Percentiles rank a stretch among this genome's conserved stretches.
phyloP scores from a whole-genome alignment of 345 rosid species.

The Citrus hindsii region DNA sequence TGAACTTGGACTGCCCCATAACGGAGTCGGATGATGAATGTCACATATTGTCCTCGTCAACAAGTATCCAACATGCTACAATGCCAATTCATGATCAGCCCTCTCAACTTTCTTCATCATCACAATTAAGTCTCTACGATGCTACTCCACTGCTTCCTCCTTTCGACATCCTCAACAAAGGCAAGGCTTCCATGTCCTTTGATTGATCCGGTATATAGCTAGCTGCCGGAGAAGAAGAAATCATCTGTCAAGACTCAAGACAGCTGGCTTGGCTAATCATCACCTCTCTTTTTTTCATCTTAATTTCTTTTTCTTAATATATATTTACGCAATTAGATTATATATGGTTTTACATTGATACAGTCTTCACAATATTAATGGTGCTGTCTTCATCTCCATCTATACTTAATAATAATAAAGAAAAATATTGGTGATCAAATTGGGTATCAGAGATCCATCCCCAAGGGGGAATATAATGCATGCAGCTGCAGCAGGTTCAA shows the following conservation, averaged over 20 bases:
- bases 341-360: background rate
- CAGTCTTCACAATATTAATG: background rate
- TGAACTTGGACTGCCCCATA: slow-evolving; percentile 83
- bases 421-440: background rate
- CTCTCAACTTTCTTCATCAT: slow-evolving; percentile 16
- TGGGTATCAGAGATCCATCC: background rate
- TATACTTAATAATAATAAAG: background rate
- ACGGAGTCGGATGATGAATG: slow-evolving; percentile 29
- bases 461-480: too few species aligned
- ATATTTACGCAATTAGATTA: background rate
- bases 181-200: slow-evolving; percentile 42
- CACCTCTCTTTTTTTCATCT: background rate
- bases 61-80: slow-evolving; percentile 21
- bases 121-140: slow-evolving; percentile 35
- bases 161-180: slow-evolving; percentile 33
- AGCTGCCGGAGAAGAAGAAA: background rate
- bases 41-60: slow-evolving; percentile 25
- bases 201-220: slow-evolving; percentile 40
- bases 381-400: background rate
- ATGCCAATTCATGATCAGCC: slow-evolving; percentile 11
- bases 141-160: slow-evolving; percentile 28
- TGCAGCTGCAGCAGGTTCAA: background rate
- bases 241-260: background rate
- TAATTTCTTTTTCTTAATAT: too few species aligned
- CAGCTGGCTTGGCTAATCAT: too few species aligned